A percentile compares a stretch with the other conserved stretches of the same genome.
Conservation (phyloP, 805 yeast species). For the Schwanniomyces vanrijiae region DNA sequence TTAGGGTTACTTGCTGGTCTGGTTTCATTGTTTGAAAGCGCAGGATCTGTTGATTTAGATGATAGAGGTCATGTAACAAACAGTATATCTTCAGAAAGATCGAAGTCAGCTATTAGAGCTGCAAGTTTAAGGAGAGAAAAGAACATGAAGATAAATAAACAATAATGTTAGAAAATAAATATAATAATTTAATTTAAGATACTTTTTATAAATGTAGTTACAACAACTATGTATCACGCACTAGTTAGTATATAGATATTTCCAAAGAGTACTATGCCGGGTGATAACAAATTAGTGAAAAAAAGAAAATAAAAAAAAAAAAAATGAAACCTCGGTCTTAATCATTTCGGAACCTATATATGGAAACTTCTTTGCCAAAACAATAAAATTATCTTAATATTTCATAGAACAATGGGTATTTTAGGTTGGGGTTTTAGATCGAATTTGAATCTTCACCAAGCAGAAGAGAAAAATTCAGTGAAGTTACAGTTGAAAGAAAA, state of each 20-base stretch:
- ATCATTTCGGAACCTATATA: neutral
- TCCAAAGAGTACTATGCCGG: too few species aligned
- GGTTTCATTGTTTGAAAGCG: constrained; percentile 74
- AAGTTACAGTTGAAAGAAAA: constrained; percentile 9
- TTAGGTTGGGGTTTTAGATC: constrained; percentile 42
- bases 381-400: neutral
- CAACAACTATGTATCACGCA: too few species aligned
- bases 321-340: neutral
- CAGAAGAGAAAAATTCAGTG: constrained; percentile 16
- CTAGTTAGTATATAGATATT: too few species aligned
- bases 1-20: constrained; percentile 78
- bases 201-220: too few species aligned
- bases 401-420: constrained; percentile 1
- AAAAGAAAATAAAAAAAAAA: neutral
- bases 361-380: neutral
- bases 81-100: constrained; percentile 44
- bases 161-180: neutral
- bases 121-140: constrained; percentile 14
- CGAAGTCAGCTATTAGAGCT: constrained; percentile 38
- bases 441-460: constrained; percentile 24
- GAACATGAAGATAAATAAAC: neutral
- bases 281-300: neutral
- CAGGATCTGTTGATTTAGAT: constrained; percentile 73
- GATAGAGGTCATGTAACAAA: constrained; percentile 69
- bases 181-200: neutral